Percentiles rank a stretch among this genome's conserved stretches.
These are phyloP conservation scores for Stromatinia cepivora DNA, from an alignment of 2,329 filamentous ascomycete species.

Conservation along the genomic window DNA sequence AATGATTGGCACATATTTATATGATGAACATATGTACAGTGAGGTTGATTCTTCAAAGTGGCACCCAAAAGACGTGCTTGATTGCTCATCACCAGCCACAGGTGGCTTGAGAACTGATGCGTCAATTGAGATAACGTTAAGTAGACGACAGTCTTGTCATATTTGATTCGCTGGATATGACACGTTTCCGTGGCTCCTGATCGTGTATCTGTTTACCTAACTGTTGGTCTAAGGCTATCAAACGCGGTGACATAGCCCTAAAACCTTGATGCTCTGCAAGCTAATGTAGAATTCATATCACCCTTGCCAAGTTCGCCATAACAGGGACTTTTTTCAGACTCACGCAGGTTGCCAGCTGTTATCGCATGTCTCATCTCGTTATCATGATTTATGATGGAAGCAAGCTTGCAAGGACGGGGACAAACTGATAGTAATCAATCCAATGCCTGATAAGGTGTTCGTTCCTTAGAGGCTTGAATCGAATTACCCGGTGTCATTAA, in stretches of 20 bases:
- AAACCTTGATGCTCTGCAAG: background rate
- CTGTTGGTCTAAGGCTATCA: background rate
- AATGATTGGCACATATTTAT: background rate
- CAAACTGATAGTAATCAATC: background rate
- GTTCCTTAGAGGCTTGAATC: background rate
- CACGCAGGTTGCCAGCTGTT: background rate
- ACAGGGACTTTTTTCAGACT: background rate
- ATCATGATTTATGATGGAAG: too few species aligned
- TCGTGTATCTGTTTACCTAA: too few species aligned
- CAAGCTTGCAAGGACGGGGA: background rate
- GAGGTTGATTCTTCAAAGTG: conserved; percentile 4
- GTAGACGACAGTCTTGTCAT: too few species aligned
- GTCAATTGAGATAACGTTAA: too few species aligned
- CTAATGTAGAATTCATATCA: background rate
- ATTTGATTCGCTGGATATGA: too few species aligned
- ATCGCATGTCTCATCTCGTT: background rate
- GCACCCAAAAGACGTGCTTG: conserved; percentile 4
- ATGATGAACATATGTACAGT: background rate
- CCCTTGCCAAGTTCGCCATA: background rate
- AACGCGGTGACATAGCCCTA: background rate
- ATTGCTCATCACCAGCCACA: background rate
- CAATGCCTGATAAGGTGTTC: background rate
- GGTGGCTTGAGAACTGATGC: background rate
- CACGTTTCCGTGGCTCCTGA: too few species aligned
- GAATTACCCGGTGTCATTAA: background rate